Evolutionary conservation across 305 asterid genomes (phyloP).

Genomic region (Rubia tinctorum): DNA sequence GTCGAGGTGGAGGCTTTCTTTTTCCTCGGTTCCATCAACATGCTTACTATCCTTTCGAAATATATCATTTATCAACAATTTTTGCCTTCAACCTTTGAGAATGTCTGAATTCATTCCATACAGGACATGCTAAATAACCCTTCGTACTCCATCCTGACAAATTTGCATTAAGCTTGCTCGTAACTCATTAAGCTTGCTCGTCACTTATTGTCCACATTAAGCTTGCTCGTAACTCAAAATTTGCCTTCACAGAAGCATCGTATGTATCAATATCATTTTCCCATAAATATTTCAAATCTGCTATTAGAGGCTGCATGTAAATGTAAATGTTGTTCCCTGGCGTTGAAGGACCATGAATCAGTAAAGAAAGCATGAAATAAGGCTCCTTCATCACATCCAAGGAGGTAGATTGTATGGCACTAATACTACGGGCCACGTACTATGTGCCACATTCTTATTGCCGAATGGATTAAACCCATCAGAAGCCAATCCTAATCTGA

Average conservation of each 20-base stretch:
- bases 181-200: too few species aligned
- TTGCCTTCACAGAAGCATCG: slow-evolving; percentile 4
- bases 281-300: too few species aligned
- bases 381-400: slow-evolving; percentile 12
- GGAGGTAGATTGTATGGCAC: slow-evolving; percentile 17
- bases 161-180: slow-evolving; percentile 16
- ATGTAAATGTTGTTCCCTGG: too few species aligned
- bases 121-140: slow-evolving; percentile 2
- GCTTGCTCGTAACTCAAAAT: background rate
- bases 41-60: slow-evolving; percentile 2
- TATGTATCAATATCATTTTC: slow-evolving; percentile 8
- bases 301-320: too few species aligned
- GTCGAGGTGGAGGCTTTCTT: background rate
- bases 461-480: slow-evolving; percentile 25
- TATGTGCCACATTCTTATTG: slow-evolving; percentile 9
- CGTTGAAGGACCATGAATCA: background rate
- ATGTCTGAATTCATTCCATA: background rate
- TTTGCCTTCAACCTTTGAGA: background rate
- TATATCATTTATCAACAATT: background rate
- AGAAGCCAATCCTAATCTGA: slow-evolving; percentile 19
- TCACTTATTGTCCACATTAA: slow-evolving; percentile 11
- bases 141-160: slow-evolving; percentile 13
- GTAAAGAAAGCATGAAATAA: background rate
- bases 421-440: slow-evolving; percentile 20
- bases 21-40: slow-evolving; percentile 4